Evolutionary conservation across 2,329 filamentous ascomycete species (phyloP), one percentile per base, ranked within the genome.

Genomic region (Verruconis gallopava): DNA sequence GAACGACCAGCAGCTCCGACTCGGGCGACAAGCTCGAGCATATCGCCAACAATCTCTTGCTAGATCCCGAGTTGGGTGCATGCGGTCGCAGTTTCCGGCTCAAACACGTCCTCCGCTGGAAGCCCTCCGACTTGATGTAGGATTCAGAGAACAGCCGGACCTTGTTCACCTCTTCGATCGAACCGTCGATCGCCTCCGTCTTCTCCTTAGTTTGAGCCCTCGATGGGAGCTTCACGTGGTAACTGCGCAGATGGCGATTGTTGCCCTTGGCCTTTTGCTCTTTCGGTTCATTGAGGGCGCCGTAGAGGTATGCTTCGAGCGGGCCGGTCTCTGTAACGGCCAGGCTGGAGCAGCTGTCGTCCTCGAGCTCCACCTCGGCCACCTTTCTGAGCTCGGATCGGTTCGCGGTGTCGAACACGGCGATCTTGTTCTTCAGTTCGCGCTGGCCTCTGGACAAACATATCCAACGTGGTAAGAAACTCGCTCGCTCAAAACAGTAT

Each of bases 321-420:
- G 25, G 25, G 6, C 25, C 25, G 54, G 71, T 55, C 64, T 72
- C 49, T 5, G 85, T 77, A 40, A 81, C 75, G 33, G 78, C 85
- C 38, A 95, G 69, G 42, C 82, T 88, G 49, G 81, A 85, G 45
- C 93, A 84, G 44, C 82, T 93, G 62, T 96, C 89, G 64, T 95
- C 88, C 55, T 88, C 77, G 38, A 94, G 75, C 45, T 85, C 77
- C 54, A 89, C 69, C 51, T 93, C 83, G 49, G 78, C 75, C 17
- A 72, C 66, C n/a, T 58, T 54, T 50, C 80, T 66, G 48, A 77
- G 71, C 38, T 85, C 65, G 37, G 78, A 73, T 43, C 75, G 68
- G n/a, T n/a, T n/a, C n/a, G n/a, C n/a, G n/a, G n/a, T n/a, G n/a
- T n/a, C n/a, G n/a, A n/a, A n/a, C n/a, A n/a, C n/a, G n/a, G n/a